phyloP scores from a whole-genome alignment of 345 rosid genomes.

The Camelina sativa region DNA sequence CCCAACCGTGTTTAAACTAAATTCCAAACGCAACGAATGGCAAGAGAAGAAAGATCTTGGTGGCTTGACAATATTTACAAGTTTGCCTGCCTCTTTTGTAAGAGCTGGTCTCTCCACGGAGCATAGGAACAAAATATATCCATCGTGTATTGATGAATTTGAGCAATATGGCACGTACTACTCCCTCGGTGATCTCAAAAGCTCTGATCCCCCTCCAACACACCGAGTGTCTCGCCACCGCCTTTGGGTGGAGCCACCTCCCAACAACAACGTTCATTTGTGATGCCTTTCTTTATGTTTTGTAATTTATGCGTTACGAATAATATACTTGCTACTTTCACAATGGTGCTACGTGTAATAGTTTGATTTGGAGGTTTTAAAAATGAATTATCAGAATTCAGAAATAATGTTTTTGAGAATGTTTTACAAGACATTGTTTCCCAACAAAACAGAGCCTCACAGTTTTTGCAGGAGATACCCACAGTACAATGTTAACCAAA shows the following conservation, averaged over 20 bases:
- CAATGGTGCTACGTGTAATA: too few relatives aligned
- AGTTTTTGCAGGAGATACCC: background rate
- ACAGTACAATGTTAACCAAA: background rate
- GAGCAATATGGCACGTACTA: background rate
- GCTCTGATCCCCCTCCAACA: background rate
- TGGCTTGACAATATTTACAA: background rate
- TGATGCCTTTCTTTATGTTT: too few relatives aligned
- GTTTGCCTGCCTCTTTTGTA: background rate
- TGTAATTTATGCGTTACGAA: too few relatives aligned
- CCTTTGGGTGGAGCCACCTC: background rate
- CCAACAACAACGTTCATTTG: too few relatives aligned
- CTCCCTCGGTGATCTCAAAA: background rate
- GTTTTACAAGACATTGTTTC: too few relatives aligned
- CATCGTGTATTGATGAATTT: too few relatives aligned
- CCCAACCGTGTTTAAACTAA: background rate
- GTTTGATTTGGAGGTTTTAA: too few relatives aligned
- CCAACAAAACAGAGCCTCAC: background rate
- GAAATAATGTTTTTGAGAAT: too few relatives aligned
- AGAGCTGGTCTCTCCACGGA: background rate
- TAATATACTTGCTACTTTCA: too few relatives aligned
- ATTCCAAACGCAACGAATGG: background rate
- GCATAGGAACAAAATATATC: background rate
- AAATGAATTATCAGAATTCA: too few relatives aligned
- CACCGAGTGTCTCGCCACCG: background rate
- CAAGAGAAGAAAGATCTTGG: background rate